These are phyloP conservation scores for Epichloe festucae DNA, from an alignment of 2,329 filamentous ascomycete genomes.

Conservation along the genomic window DNA sequence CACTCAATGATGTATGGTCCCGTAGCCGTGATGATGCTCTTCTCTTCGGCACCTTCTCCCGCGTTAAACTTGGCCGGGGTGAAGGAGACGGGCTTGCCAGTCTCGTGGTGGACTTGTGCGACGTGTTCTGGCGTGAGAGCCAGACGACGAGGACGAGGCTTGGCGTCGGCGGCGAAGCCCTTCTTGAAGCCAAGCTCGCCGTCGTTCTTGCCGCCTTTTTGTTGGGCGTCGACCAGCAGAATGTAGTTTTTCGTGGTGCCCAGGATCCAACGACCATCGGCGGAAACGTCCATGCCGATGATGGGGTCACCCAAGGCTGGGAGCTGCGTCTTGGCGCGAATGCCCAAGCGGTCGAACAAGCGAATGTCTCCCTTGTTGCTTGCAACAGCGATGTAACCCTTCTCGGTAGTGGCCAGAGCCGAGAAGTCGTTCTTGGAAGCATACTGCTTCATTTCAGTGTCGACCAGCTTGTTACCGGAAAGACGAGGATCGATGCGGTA, in stretches of 20 bases:
- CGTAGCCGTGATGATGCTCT: constrained; percentile 90
- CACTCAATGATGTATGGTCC: constrained; percentile 96
- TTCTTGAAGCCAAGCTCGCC: constrained; percentile 97
- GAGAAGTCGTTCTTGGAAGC: constrained; percentile 96
- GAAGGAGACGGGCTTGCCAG: constrained; percentile 72
- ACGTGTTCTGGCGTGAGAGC: constrained; percentile 84
- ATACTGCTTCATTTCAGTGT: constrained; percentile 89
- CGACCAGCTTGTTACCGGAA: constrained; percentile 82
- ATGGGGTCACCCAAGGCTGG: constrained; percentile 92
- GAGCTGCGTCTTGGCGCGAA: constrained; percentile 95
- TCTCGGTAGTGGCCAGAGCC: constrained; percentile 82
- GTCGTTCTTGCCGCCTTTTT: constrained; percentile 85
- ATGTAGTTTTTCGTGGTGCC: constrained; percentile 92
- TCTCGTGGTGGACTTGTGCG: constrained; percentile 95
- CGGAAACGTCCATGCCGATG: constrained; percentile 86
- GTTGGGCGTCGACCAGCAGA: constrained; percentile 79
- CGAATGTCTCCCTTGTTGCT: constrained; percentile 95
- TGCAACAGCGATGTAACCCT: constrained; percentile 92
- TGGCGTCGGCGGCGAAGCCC: constrained; percentile 79
- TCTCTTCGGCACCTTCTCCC: constrained; percentile 67
- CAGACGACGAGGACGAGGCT: constrained; percentile 84
- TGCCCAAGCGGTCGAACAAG: constrained; percentile 88
- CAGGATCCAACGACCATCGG: constrained; percentile 89
- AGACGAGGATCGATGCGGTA: constrained; percentile 90
- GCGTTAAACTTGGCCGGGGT: constrained; percentile 92